Base-by-base conservation (phyloP, 352 stramenopile species). In the Phytophthora sansomeana region DNA sequence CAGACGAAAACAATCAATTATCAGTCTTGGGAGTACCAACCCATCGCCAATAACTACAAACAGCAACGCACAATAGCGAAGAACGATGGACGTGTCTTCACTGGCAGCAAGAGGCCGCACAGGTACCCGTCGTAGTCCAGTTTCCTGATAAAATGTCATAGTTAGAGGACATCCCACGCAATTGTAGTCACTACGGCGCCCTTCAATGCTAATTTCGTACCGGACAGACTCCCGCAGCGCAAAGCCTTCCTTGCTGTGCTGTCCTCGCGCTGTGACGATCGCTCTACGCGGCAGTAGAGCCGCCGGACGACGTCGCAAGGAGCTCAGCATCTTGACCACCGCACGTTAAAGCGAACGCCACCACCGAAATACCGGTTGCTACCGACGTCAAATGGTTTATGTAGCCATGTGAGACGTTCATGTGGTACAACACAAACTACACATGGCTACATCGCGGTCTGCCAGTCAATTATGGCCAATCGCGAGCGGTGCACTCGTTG, bases 91-190 rank as follows among this genome's bases (percentile, higher is more conserved):
- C 86, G 87, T 8, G 74, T 83, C 48, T 85, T 58, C 10, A 88
- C 56, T 5, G 89, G 89, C 17, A 94, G 80, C 39, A 96, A 67
- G 39, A 94, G 49, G 0, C 87, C 87, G 53, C 80, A 89, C 10
- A 91, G 69, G 36, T 91, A 96, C 76, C 92, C 80, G 73, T 95
- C 86, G 63, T 94, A 96, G 72, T 96, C 88, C 39, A 88, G 59
- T 64, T 90, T 92, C 59, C 87, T 96, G 71, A 19, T 52, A 3
- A 55, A 3, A 21, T 10, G 35, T 21, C 46, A 59, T 13, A 69
- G 21, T 30, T 33, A 24, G 21, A 24, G 1, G 21, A 24, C 21
- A 24, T 24, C 3, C 3, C 10, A 35, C 24, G 21, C 9, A 24
- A 10, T 44, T 44, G 33, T 1, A 39, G 2, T 14, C 33, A 14